Evolutionary conservation across 1,284 basidiomycete species (phyloP).

Genomic region (Rhodotorula sp.): DNA sequence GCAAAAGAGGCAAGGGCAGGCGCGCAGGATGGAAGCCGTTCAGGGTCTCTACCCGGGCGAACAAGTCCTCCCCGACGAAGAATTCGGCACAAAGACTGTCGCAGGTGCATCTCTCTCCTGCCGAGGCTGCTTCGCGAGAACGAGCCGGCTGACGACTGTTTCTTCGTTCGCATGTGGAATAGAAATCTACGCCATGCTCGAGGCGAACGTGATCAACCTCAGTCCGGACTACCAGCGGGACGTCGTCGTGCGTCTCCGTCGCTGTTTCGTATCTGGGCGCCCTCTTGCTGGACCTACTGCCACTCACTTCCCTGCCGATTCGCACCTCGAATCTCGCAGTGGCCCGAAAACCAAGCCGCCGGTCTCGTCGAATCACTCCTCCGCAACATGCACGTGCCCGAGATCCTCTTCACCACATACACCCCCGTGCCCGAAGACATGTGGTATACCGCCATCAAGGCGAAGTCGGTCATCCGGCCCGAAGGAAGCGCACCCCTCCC

Average conservation of each 20-base stretch:
- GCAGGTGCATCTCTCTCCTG: neutral
- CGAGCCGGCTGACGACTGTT: too few species aligned
- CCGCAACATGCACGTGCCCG: constrained; percentile 24
- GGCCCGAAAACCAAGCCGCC: neutral
- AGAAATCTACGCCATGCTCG: constrained; percentile 20
- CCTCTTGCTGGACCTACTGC: too few species aligned
- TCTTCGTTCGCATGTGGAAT: rapidly evolving
- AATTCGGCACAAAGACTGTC: constrained; percentile 15
- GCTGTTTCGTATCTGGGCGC: neutral
- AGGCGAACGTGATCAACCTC: constrained; percentile 15
- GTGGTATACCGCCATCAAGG: neutral
- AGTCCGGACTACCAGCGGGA: constrained; percentile 24
- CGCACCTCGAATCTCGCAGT: constrained; percentile 1
- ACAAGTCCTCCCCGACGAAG: constrained; percentile 11
- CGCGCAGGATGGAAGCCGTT: neutral
- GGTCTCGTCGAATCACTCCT: constrained; percentile 18
- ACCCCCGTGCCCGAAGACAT: neutral
- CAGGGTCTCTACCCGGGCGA: constrained; percentile 3
- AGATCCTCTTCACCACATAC: constrained; percentile 26
- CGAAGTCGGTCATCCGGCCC: neutral
- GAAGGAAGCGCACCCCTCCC: neutral
- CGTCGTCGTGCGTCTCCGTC: constrained; percentile 6
- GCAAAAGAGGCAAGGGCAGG: neutral
- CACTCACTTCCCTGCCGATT: neutral
- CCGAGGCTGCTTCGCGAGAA: neutral